A percentile compares a stretch with the other conserved stretches of the same genome.
These are phyloP conservation scores for Kwoniella dejecticola DNA, from an alignment of 768 basidiomycete species.

Conservation along the genomic window DNA sequence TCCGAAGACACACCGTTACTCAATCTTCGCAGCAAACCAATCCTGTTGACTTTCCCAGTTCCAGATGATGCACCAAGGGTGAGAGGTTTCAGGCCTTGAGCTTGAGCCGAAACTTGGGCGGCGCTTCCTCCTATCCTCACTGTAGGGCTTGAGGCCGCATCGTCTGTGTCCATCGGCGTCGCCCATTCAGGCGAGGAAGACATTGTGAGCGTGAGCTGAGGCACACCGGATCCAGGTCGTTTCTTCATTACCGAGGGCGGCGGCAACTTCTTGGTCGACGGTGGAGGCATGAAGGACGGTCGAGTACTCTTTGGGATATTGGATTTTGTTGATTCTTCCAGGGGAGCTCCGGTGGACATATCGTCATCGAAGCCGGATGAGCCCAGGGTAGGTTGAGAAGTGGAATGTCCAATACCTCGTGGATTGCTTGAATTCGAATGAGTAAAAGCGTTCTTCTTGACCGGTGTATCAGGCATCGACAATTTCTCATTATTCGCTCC, in stretches of 20 bases:
- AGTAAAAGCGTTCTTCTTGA: conserved; percentile 44
- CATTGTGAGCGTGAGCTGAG: conserved; percentile 39
- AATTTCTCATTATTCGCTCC: conserved; percentile 34
- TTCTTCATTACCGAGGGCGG: conserved; percentile 22
- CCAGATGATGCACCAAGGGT: conserved; percentile 4
- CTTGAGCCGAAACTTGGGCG: conserved; percentile 12
- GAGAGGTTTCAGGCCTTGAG: conserved; percentile 13
- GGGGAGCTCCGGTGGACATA: neutral
- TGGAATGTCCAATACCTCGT: conserved; percentile 38
- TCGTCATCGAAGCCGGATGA: conserved; percentile 13
- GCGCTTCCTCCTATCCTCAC: conserved; percentile 27
- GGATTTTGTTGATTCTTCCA: conserved; percentile 11
- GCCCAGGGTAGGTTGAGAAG: conserved; percentile 40
- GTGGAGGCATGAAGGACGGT: conserved; percentile 14
- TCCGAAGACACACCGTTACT: conserved; percentile 40
- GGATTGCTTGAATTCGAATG: conserved; percentile 7
- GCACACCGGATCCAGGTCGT: conserved; percentile 16
- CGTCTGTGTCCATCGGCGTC: conserved; percentile 30
- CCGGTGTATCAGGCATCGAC: conserved; percentile 54
- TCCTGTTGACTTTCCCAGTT: conserved; percentile 14
- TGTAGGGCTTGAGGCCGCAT: conserved; percentile 42
- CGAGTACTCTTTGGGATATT: conserved; percentile 9
- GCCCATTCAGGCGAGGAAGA: conserved; percentile 30
- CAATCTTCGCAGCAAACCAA: conserved; percentile 40
- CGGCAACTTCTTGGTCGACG: conserved; percentile 16